phyloP scores from a whole-genome alignment of 441 rosid species.

The Flueggea neowawraea region DNA sequence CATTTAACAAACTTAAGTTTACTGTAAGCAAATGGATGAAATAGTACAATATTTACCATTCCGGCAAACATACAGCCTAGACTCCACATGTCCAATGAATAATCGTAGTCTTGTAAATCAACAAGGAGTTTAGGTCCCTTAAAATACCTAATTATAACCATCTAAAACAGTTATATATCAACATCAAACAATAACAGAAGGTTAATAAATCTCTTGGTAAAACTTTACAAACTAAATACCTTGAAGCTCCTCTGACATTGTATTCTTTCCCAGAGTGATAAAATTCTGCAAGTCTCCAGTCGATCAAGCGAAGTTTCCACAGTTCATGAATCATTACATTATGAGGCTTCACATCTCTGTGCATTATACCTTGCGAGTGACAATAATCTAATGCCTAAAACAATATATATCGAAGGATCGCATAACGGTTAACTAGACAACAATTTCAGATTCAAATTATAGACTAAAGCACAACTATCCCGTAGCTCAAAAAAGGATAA shows the following conservation, averaged over 20 bases:
- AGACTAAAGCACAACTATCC: too few relatives aligned
- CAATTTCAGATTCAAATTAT: neutral
- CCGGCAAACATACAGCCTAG: constrained; percentile 99
- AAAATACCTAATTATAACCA: constrained; percentile 48
- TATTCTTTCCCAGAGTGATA: constrained; percentile 97
- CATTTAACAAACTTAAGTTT: too few relatives aligned
- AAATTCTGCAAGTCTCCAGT: constrained; percentile 97
- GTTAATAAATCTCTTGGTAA: neutral
- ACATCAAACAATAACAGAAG: neutral
- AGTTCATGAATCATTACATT: constrained; percentile 98
- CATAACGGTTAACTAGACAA: neutral
- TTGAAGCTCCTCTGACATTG: constrained; percentile 96
- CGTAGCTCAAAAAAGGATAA: too few relatives aligned
- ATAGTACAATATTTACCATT: constrained; percentile 61
- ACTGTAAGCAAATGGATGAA: neutral
- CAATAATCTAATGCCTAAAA: constrained; percentile 91
- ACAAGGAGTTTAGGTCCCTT: constrained; percentile 97
- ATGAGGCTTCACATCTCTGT: constrained; percentile 97
- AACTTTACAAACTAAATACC: constrained; percentile 29
- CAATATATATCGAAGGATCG: constrained; percentile 1
- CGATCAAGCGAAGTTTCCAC: constrained; percentile 90
- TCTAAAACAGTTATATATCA: neutral
- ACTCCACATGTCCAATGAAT: constrained; percentile 95
- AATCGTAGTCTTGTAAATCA: constrained; percentile 94
- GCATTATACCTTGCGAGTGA: constrained; percentile 98